Base-by-base conservation (phyloP, 2,329 filamentous ascomycete species). In the Alternaria ventricosa region DNA sequence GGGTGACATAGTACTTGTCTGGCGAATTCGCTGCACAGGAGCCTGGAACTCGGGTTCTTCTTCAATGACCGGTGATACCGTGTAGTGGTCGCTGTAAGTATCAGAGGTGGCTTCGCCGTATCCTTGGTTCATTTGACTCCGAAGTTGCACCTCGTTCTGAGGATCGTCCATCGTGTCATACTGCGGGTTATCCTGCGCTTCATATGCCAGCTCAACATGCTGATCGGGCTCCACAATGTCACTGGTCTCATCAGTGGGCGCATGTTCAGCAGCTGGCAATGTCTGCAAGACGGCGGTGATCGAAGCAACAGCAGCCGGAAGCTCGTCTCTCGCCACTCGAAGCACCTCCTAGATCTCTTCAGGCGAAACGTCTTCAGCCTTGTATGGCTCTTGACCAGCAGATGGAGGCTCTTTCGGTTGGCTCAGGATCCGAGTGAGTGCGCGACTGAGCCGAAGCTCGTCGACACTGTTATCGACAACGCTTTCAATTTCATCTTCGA, bases 301-400 rank as follows among this genome's bases (percentile, higher is more conserved):
- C 11, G 53, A 53, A 13, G 15, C 46, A 55, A 61, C 23, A 36
- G 13, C 36, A 25, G n/a, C 23, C 3, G 53, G 36, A 57, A 61
- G 59, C 45, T 51, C 53, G 46, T 41, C 18, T 51, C 25, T 41
- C 46, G 46, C 54, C 22, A 36, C 36, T 45, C 44, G 45, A 41
- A 61, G 46, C 59, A 27, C 30, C 28, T 51, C 59, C 59, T 46
- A 45, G 49, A 50, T 56, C 46, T 51, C 53, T 15, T 30, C 46
- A 36, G 59, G 45, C 43, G 46, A 28, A 15, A 33, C 22, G 10
- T 50, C 45, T 20, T 55, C 25, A 5, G 23, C 27, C 8, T 12
- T 11, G 1, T 33, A 22, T 12, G 27, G 18, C 23, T 15, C 25
- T 51, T 27, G 28, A 22, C n/a, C 43, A 12, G 18, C 33, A 20